A percentile compares a stretch with the other conserved stretches of the same genome.
Evolutionary conservation across 2,329 filamentous ascomycete species (phyloP).

Genomic region (Pseudogymnoascus sp.): DNA sequence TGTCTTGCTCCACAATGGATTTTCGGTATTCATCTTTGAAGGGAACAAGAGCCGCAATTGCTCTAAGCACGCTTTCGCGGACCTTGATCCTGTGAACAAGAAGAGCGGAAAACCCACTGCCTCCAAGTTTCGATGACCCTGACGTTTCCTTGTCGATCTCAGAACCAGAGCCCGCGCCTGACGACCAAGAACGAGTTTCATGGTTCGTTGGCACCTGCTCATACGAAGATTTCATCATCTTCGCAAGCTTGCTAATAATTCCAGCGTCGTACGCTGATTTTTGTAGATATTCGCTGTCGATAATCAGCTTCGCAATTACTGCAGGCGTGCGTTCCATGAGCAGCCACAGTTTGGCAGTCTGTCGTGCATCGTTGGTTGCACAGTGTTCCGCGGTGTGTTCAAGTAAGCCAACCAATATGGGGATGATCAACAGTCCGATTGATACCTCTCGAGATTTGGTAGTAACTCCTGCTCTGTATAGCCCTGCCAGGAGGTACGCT

Average conservation of each 20-base stretch:
- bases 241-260: slow-evolving; percentile 52
- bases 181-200: slow-evolving; percentile 46
- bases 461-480: slow-evolving; percentile 61
- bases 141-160: neutral
- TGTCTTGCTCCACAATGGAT: slow-evolving; percentile 70
- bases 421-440: slow-evolving; percentile 60
- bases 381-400: slow-evolving; percentile 36
- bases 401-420: slow-evolving; percentile 59
- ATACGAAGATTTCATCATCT: slow-evolving; percentile 57
- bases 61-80: slow-evolving; percentile 67
- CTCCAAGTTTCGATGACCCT: slow-evolving; percentile 45
- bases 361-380: slow-evolving; percentile 28
- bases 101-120: slow-evolving; percentile 49
- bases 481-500: slow-evolving; percentile 56
- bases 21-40: slow-evolving; percentile 81
- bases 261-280: slow-evolving; percentile 68
- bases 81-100: slow-evolving; percentile 64
- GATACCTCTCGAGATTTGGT: slow-evolving; percentile 54
- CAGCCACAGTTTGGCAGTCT: slow-evolving; percentile 35
- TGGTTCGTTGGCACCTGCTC: slow-evolving; percentile 42
- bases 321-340: slow-evolving; percentile 65
- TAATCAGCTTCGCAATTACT: slow-evolving; percentile 69
- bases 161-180: slow-evolving; percentile 15
- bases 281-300: slow-evolving; percentile 71
- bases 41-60: slow-evolving; percentile 71